Evolutionary conservation across 2,329 filamentous ascomycete species (phyloP).

Genomic region (Clonostachys byssicola): DNA sequence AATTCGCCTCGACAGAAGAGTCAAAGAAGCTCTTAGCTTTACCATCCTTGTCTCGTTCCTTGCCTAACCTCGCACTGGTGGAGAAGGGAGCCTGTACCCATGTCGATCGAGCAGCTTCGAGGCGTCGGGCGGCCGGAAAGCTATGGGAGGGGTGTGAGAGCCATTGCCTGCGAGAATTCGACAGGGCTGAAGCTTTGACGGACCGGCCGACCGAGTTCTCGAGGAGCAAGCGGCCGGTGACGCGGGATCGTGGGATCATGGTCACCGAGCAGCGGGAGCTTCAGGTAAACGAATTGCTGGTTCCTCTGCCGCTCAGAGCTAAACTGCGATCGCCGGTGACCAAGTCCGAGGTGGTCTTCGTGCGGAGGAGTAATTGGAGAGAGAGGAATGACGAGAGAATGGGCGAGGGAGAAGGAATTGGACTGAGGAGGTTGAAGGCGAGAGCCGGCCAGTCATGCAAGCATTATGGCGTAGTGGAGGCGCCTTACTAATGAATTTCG

Average conservation of each 20-base stretch:
- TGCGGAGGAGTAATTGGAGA: not conserved
- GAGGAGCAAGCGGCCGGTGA: slow-evolving; percentile 30
- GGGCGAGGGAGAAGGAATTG: not conserved
- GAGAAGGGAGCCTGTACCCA: slow-evolving; percentile 26
- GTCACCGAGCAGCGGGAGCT: slow-evolving; percentile 2
- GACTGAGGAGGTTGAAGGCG: not conserved
- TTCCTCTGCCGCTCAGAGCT: no score
- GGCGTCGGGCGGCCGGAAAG: slow-evolving; percentile 20
- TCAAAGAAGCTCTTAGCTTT: slow-evolving; percentile 47
- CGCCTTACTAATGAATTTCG: not conserved
- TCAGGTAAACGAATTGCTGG: no score
- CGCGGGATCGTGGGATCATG: slow-evolving; percentile 36
- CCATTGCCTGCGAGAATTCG: slow-evolving; percentile 11
- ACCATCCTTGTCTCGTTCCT: slow-evolving; percentile 22
- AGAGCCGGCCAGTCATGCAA: not conserved
- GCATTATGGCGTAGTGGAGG: not conserved
- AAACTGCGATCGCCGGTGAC: no score
- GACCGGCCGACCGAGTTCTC: slow-evolving; percentile 21
- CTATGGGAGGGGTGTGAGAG: slow-evolving; percentile 12
- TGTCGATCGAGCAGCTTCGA: slow-evolving; percentile 18
- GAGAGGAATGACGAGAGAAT: not conserved
- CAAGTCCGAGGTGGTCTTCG: no score
- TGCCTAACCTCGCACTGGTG: slow-evolving; percentile 23
- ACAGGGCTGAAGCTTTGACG: slow-evolving; percentile 13
- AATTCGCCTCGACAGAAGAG: slow-evolving; percentile 29